Percentiles rank a stretch among this genome's conserved stretches.
phyloP scores from a whole-genome alignment of 257 asterid species.

The Solanum habrochaites region DNA sequence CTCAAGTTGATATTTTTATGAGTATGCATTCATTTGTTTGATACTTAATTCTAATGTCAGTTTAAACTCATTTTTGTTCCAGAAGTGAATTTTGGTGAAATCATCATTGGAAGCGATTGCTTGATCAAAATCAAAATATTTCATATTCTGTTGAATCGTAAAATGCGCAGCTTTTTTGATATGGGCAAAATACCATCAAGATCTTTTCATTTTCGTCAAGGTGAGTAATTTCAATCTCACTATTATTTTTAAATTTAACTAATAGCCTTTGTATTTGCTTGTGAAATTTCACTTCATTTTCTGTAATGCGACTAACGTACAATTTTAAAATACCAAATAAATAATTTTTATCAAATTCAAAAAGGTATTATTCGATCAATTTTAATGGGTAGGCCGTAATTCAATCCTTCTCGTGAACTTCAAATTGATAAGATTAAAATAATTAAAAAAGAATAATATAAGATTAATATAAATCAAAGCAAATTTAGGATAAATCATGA shows the following conservation, averaged over 20 bases:
- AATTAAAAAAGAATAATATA: too few species aligned
- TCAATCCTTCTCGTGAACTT: background rate
- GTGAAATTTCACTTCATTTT: background rate
- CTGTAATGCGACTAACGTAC: background rate
- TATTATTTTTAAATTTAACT: background rate
- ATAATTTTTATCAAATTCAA: background rate
- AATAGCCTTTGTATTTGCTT: background rate
- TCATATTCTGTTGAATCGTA: too few species aligned
- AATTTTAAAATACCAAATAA: background rate
- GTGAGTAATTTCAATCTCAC: background rate
- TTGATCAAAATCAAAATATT: background rate
- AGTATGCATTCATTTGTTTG: background rate
- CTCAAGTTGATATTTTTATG: background rate
- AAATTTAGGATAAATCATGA: background rate
- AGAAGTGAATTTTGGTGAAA: background rate
- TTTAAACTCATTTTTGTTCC: background rate
- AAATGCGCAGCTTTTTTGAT: too few species aligned
- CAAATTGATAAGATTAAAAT: background rate
- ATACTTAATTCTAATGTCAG: background rate
- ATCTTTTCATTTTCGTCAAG: background rate
- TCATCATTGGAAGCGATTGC: rapidly evolving
- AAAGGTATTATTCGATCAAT: too few species aligned
- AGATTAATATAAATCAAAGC: background rate
- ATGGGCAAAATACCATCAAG: background rate
- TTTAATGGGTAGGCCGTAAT: background rate